These are phyloP conservation scores for Arthrobotrys sinensis DNA, from an alignment of 2,329 filamentous ascomycete species.

Conservation along the genomic window DNA sequence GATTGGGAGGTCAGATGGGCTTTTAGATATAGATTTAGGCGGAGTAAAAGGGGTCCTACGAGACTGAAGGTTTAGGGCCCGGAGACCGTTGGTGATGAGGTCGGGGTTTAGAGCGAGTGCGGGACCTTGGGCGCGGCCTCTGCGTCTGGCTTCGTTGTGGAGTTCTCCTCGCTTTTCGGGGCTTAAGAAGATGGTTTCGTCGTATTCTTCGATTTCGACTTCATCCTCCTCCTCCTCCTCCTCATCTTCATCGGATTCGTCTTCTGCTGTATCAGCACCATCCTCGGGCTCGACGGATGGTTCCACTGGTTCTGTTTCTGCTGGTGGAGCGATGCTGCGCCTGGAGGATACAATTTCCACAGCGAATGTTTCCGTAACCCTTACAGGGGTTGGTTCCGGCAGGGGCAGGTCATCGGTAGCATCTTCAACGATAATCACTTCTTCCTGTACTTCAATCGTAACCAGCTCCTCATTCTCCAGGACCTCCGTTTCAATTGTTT, in stretches of 20 bases:
- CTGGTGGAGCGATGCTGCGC: not conserved
- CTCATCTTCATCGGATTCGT: conserved; percentile 5
- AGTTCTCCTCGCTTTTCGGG: conserved; percentile 45
- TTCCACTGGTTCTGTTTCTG: not conserved
- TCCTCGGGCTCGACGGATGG: not conserved
- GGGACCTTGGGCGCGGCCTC: conserved; percentile 24
- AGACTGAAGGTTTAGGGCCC: conserved; percentile 9
- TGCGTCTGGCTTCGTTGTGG: conserved; percentile 39
- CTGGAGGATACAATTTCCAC: conserved; percentile 24
- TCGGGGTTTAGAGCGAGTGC: conserved; percentile 16
- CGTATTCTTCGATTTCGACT: conserved; percentile 32
- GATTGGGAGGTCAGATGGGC: not conserved
- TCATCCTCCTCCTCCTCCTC: conserved; percentile 17
- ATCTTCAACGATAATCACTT: not conserved
- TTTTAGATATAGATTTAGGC: not conserved
- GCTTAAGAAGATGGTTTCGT: conserved; percentile 39
- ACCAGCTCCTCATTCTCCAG: not conserved
- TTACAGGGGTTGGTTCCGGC: not conserved
- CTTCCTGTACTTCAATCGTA: not conserved
- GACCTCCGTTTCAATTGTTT: not conserved
- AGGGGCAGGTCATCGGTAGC: not conserved
- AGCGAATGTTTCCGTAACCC: conserved; percentile 3
- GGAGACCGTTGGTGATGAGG: not conserved
- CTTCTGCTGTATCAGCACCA: not conserved
- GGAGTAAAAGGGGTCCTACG: conserved; percentile 8